Percentiles rank a stretch among this genome's conserved stretches.
Conservation (phyloP, 75 land plant species). For the Picea glauca region DNA sequence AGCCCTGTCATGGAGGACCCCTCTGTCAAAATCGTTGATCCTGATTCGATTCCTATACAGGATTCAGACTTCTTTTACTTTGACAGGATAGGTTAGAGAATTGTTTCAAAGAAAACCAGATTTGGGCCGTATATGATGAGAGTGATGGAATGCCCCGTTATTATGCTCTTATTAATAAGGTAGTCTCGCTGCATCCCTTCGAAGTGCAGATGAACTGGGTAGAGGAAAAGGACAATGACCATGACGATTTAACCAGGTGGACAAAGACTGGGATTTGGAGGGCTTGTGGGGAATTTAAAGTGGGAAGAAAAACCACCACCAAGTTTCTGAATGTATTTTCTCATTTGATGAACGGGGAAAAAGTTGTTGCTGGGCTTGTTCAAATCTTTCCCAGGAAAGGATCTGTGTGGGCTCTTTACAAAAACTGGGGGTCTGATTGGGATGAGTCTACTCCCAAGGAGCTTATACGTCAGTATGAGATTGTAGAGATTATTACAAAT, state of each 20-base stretch:
- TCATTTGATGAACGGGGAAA: slow-evolving; percentile 55
- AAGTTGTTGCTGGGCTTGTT: slow-evolving; percentile 42
- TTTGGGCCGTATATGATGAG: slow-evolving; percentile 90
- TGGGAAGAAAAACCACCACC: slow-evolving; percentile 25
- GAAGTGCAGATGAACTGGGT: slow-evolving; percentile 65
- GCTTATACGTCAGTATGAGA: slow-evolving; percentile 39
- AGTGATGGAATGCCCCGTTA: slow-evolving; percentile 94
- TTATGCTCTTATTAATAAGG: slow-evolving; percentile 64
- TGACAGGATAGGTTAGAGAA: slow-evolving; percentile 58
- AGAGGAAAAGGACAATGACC: slow-evolving; percentile 47
- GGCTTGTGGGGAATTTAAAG: slow-evolving; percentile 70
- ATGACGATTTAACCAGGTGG: slow-evolving; percentile 18
- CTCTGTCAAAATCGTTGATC: not conserved
- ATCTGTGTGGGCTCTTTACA: slow-evolving; percentile 82
- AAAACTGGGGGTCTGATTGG: slow-evolving; percentile 21
- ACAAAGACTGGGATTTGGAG: slow-evolving; percentile 25
- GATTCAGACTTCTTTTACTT: slow-evolving; percentile 74
- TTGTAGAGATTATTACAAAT: slow-evolving; percentile 58
- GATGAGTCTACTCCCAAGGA: slow-evolving; percentile 16
- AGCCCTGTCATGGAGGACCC: not conserved
- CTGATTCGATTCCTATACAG: slow-evolving; percentile 33
- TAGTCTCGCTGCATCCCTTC: slow-evolving; percentile 58
- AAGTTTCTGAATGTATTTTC: slow-evolving; percentile 67
- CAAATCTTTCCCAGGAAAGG: slow-evolving; percentile 73
- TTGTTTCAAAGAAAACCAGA: slow-evolving; percentile 59